Conservation (phyloP, 495 filamentous ascomycete species). For the Penicillium argentinense region DNA sequence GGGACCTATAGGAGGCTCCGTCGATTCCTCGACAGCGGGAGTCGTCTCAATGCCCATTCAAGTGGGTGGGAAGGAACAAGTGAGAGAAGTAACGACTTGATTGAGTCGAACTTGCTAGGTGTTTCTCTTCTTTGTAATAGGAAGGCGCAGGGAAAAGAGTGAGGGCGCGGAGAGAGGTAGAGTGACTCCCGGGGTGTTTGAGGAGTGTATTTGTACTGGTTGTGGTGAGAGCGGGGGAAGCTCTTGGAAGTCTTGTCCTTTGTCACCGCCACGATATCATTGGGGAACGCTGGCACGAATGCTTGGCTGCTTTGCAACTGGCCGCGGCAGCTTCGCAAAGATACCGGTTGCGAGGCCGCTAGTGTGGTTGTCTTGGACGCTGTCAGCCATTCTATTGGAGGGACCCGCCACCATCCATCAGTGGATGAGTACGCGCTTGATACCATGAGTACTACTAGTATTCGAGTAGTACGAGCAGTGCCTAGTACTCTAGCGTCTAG, state of each 20-base stretch:
- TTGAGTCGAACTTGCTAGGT: conserved; percentile 3
- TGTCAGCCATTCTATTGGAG: too few relatives aligned
- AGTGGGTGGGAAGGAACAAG: conserved; percentile 17
- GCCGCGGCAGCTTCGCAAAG: conserved; percentile 6
- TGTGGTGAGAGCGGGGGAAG: conserved; percentile 10
- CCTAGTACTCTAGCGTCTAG: too few relatives aligned
- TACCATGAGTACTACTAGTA: too few relatives aligned
- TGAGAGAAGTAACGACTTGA: background rate
- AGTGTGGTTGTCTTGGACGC: conserved; percentile 14
- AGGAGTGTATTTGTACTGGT: background rate
- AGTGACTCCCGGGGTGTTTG: too few relatives aligned
- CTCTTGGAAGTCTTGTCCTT: conserved; percentile 8
- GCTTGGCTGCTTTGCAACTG: conserved; percentile 18
- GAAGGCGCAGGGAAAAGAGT: background rate
- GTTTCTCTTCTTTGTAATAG: background rate
- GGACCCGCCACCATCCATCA: background rate
- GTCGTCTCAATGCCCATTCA: conserved; percentile 46
- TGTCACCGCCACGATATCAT: conserved; percentile 15
- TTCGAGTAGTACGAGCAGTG: too few relatives aligned
- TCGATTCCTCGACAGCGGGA: conserved; percentile 46
- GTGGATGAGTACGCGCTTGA: too few relatives aligned
- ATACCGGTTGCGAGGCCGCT: conserved; percentile 7
- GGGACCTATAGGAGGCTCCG: conserved; percentile 46
- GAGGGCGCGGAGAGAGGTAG: background rate
- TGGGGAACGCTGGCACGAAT: conserved; percentile 12